phyloP scores from a whole-genome alignment of 257 asterid genomes.

The Solanum chiquidenum region DNA sequence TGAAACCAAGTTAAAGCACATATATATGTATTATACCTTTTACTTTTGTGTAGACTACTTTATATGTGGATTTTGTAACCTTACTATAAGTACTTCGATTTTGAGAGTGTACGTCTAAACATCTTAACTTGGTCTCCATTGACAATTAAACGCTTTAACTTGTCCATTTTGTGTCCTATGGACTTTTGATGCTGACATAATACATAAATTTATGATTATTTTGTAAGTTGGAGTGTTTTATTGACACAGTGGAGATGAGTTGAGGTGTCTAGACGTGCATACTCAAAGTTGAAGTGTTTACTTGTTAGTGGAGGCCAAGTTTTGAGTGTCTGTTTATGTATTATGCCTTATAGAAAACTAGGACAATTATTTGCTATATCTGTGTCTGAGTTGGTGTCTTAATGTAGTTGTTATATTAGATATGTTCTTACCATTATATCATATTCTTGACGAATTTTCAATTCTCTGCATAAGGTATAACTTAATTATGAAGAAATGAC shows the following conservation, averaged over 20 bases:
- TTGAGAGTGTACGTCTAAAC: not conserved
- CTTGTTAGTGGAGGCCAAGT: not conserved
- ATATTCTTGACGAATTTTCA: not conserved
- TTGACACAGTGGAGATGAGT: not conserved
- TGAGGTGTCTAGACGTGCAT: not conserved
- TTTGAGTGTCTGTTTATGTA: not conserved
- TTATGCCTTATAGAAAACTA: not conserved
- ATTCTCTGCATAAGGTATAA: not conserved
- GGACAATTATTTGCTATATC: not conserved
- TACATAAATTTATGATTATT: not conserved
- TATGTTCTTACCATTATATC: not conserved
- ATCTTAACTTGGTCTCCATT: not conserved
- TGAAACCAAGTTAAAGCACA: too few relatives aligned
- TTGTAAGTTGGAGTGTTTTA: not conserved
- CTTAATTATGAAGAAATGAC: not conserved
- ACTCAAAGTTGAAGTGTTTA: not conserved
- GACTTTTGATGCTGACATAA: not conserved
- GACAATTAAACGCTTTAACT: too few relatives aligned
- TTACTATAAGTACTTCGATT: too few relatives aligned
- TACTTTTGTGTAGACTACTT: not conserved
- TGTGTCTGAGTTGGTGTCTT: not conserved
- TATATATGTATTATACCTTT: too few relatives aligned
- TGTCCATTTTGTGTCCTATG: not conserved
- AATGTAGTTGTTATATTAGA: not conserved
- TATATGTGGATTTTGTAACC: not conserved